Percentiles rank a stretch among this genome's conserved stretches.
Evolutionary conservation across 2,329 filamentous ascomycete genomes (phyloP).

Genomic region (Pseudogymnoascus pannorum): DNA sequence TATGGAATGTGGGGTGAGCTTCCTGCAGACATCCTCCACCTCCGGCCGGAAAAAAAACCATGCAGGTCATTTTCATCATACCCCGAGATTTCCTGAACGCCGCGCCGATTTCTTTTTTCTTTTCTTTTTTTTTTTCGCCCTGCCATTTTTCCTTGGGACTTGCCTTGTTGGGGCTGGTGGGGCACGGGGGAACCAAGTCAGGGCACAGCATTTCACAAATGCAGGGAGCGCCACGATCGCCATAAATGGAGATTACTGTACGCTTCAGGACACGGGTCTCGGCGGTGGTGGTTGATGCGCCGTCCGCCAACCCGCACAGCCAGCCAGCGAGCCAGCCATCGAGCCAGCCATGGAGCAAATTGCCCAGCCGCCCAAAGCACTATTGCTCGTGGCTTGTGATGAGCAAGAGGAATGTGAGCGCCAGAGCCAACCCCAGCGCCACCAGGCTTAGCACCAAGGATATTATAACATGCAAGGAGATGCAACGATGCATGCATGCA

Average conservation of each 20-base stretch:
- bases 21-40: background rate
- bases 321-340: background rate
- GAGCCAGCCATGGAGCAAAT: background rate
- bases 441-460: constrained; percentile 2
- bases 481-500: constrained; percentile 5
- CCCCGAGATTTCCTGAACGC: background rate
- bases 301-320: background rate
- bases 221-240: background rate
- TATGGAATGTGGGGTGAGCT: constrained; percentile 5
- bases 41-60: background rate
- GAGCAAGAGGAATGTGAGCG: constrained; percentile 1
- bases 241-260: constrained; percentile 7
- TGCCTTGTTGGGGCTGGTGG: constrained; percentile 1
- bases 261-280: constrained; percentile 5
- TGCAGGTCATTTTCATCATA: constrained; percentile 4
- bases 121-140: background rate
- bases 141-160: background rate
- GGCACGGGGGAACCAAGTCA: background rate
- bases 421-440: constrained; percentile 8
- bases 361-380: constrained; percentile 1
- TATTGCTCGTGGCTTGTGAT: constrained; percentile 1
- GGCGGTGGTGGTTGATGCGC: constrained; percentile 1
- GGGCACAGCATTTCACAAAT: background rate
- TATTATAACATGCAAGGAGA: constrained; percentile 7
- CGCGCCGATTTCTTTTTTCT: background rate